These are phyloP conservation scores for Agastache rugosa DNA, from an alignment of 257 asterid genomes.

Conservation along the genomic window DNA sequence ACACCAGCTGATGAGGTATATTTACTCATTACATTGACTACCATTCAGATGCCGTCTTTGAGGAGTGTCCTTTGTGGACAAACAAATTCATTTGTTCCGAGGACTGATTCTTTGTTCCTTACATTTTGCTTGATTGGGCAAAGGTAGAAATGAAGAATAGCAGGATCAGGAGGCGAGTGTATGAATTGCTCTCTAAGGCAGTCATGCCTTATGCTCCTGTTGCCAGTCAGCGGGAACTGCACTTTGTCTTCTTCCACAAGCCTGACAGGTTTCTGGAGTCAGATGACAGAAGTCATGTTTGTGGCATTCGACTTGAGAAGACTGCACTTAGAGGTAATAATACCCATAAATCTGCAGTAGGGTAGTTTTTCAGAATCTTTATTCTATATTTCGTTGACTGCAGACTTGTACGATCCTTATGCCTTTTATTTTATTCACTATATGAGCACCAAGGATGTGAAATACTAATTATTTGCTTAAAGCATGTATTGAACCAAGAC, in stretches of 20 bases:
- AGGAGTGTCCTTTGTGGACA: slow-evolving; percentile 2
- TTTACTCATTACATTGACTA: neutral
- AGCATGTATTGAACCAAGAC: neutral
- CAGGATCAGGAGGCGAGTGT: slow-evolving; percentile 84
- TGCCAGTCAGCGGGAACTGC: slow-evolving; percentile 72
- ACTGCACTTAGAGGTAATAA: slow-evolving; percentile 69
- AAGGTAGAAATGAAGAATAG: slow-evolving; percentile 87
- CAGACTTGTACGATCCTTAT: slow-evolving; percentile 14
- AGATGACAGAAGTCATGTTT: slow-evolving; percentile 51
- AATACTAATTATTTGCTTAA: neutral
- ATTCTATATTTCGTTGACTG: neutral
- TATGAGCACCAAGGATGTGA: slow-evolving; percentile 19
- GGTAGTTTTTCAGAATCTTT: neutral
- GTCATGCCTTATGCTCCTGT: slow-evolving; percentile 46
- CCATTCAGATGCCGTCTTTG: neutral
- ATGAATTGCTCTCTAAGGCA: slow-evolving; percentile 86
- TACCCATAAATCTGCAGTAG: slow-evolving; percentile 8
- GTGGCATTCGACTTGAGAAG: slow-evolving; percentile 77
- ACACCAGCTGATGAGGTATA: slow-evolving; percentile 85
- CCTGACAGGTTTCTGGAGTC: slow-evolving; percentile 79
- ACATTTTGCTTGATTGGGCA: slow-evolving; percentile 41
- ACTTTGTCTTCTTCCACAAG: slow-evolving; percentile 82
- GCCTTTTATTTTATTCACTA: neutral
- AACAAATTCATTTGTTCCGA: neutral
- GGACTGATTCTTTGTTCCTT: slow-evolving; percentile 33